Evolutionary conservation across 2,329 filamentous ascomycete species (phyloP).

Genomic region (Ophiostoma sp.): DNA sequence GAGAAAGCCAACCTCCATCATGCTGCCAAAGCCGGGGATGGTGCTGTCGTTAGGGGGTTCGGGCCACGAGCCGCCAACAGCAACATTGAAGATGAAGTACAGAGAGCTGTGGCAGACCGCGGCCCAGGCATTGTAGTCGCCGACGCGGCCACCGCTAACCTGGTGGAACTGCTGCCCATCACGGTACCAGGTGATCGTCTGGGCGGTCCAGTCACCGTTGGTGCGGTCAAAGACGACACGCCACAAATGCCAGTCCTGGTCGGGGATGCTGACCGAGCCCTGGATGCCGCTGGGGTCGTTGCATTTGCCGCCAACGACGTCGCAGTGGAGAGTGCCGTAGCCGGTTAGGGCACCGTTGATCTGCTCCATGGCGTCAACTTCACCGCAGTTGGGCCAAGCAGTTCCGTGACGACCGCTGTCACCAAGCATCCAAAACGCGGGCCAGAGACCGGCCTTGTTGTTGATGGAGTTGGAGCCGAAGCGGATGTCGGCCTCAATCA

Average conservation of each 20-base stretch:
- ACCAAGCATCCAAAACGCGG: constrained; percentile 51
- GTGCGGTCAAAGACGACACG: constrained; percentile 44
- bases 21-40: constrained; percentile 36
- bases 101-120: constrained; percentile 40
- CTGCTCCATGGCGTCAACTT: constrained; percentile 51
- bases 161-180: constrained; percentile 43
- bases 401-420: constrained; percentile 41
- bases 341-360: constrained; percentile 42
- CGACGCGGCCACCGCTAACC: constrained; percentile 40
- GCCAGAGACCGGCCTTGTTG: constrained; percentile 49
- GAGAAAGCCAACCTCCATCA: constrained; percentile 40
- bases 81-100: constrained; percentile 46
- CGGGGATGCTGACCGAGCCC: constrained; percentile 36
- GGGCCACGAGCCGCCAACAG: constrained; percentile 41
- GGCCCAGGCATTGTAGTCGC: constrained; percentile 41
- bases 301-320: constrained; percentile 42
- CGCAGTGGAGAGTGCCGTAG: constrained; percentile 47
- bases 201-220: constrained; percentile 39
- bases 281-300: constrained; percentile 43
- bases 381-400: constrained; percentile 46
- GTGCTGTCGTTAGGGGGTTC: constrained; percentile 35
- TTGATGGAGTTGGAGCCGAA: constrained; percentile 37
- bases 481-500: constrained; percentile 41
- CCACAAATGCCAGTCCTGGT: constrained; percentile 47
- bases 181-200: constrained; percentile 46